Evolutionary conservation across 768 basidiomycete genomes (phyloP).

Genomic region (Hygrocybe punicea): DNA sequence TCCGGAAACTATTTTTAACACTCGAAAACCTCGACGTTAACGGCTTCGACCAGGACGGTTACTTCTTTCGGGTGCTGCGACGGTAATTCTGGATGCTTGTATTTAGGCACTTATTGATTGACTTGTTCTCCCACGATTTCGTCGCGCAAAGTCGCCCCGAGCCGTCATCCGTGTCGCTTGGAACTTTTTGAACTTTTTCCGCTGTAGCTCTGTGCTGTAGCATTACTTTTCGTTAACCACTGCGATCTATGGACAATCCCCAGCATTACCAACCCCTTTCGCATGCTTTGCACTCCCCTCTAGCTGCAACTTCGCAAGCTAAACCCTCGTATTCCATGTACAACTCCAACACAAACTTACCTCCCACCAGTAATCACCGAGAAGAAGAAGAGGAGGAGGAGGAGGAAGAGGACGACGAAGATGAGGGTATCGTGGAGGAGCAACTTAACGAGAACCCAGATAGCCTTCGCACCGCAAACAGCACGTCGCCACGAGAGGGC

Average conservation of each 20-base stretch:
- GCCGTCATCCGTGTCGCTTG: too few species aligned
- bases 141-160: not conserved
- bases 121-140: not conserved
- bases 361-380: slow-evolving; percentile 18
- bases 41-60: too few species aligned
- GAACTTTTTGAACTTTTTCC: not conserved
- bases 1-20: too few species aligned
- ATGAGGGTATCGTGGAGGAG: slow-evolving; percentile 69
- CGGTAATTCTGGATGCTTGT: too few species aligned
- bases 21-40: too few species aligned
- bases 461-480: slow-evolving; percentile 36
- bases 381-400: slow-evolving; percentile 54
- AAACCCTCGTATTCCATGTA: slow-evolving; percentile 20
- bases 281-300: slow-evolving; percentile 67
- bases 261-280: slow-evolving; percentile 80
- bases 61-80: too few species aligned
- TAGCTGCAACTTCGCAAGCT: slow-evolving; percentile 28
- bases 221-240: not conserved
- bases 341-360: not conserved
- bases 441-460: slow-evolving; percentile 51
- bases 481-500: slow-evolving; percentile 35
- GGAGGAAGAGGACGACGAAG: slow-evolving; percentile 65
- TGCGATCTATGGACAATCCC: slow-evolving; percentile 57
- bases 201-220: not conserved
- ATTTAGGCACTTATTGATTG: too few species aligned